Conservation (phyloP, 2,329 filamentous ascomycete species). For the Aspergillus ibericus region DNA sequence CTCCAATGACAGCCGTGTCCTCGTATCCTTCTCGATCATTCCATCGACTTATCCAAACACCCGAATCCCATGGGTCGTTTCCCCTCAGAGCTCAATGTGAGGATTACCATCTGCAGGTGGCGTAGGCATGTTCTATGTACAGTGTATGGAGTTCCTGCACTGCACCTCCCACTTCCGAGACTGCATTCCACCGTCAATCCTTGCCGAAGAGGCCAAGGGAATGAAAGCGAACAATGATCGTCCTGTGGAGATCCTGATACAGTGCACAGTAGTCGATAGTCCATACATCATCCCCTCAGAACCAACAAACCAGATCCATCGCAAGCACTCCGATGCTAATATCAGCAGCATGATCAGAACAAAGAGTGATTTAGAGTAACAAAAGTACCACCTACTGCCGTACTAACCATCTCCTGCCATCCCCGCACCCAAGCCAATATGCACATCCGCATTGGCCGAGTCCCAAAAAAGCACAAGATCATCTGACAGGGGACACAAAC, state of each 20-base stretch:
- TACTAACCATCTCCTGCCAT: background rate
- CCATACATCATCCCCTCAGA: background rate
- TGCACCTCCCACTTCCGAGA: background rate
- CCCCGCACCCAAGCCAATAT: background rate
- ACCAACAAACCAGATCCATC: too few relatives aligned
- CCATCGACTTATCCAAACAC: background rate
- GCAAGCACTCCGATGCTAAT: too few relatives aligned
- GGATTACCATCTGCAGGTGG: background rate
- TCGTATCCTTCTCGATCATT: background rate
- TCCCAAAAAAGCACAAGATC: background rate
- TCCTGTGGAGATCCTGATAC: background rate
- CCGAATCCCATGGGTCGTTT: background rate
- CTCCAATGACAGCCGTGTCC: background rate
- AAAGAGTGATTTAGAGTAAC: background rate
- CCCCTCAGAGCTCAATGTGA: background rate
- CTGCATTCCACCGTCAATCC: slow-evolving; percentile 2
- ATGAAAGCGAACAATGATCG: slow-evolving; percentile 1
- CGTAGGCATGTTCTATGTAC: background rate
- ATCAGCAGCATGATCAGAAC: background rate
- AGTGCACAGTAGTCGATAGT: too few relatives aligned
- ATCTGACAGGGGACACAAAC: slow-evolving; percentile 1
- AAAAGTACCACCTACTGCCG: background rate
- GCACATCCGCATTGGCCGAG: background rate
- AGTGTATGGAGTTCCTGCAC: background rate
- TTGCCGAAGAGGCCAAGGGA: background rate